Conservation (phyloP, 129 eudicot genomes). For the Helianthus tuberosus region DNA sequence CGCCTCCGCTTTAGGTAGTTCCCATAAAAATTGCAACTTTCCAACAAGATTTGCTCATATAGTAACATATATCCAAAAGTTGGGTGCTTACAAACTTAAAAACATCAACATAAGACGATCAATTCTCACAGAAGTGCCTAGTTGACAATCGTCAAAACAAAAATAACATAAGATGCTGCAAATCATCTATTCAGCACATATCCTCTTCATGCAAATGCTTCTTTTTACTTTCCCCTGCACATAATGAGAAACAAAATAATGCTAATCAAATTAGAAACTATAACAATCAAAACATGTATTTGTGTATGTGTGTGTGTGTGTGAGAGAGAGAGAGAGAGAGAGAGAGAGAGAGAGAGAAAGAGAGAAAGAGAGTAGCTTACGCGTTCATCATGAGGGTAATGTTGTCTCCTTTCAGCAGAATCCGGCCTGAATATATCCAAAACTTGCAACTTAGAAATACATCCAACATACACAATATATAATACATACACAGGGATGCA, state of each 20-base stretch:
- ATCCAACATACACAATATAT: background rate
- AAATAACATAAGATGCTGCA: background rate
- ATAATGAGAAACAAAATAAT: conserved; percentile 21
- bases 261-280: background rate
- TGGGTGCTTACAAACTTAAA: conserved; percentile 1
- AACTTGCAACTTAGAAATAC: background rate
- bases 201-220: conserved; percentile 18
- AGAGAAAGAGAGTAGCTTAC: conserved; percentile 32
- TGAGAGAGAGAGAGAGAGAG: background rate
- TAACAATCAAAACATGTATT: background rate
- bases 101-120: conserved; percentile 5
- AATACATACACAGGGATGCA: background rate
- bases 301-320: background rate
- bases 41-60: conserved; percentile 10
- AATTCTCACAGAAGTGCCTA: conserved; percentile 6
- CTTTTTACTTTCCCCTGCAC: conserved; percentile 35
- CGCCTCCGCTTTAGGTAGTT: background rate
- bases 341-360: background rate
- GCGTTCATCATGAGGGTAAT: conserved; percentile 79
- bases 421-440: conserved; percentile 50
- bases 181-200: background rate
- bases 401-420: conserved; percentile 72
- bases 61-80: background rate
- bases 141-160: conserved; percentile 5
- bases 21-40: conserved; percentile 10